Conservation (phyloP, 345 rosid genomes). For the Pugionium cornutum region DNA sequence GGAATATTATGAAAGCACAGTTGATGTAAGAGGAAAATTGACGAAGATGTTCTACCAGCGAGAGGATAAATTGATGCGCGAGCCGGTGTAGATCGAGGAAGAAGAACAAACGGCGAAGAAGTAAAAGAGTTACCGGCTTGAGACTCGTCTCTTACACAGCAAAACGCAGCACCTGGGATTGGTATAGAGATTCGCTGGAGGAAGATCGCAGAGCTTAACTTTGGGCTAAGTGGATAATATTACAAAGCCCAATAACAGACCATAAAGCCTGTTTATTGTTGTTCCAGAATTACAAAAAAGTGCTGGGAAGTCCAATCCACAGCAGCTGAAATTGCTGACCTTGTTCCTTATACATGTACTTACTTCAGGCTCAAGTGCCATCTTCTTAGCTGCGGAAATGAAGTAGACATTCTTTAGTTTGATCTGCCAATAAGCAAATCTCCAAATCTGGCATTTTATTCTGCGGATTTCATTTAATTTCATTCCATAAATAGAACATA, state of each 20-base stretch:
- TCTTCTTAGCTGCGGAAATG: too few relatives aligned
- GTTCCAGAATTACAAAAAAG: too few relatives aligned
- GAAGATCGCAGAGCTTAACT: not conserved
- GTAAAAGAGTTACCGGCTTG: slow-evolving; percentile 26
- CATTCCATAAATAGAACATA: not conserved
- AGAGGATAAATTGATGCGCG: not conserved
- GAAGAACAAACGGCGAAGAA: slow-evolving; percentile 34
- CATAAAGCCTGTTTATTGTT: not conserved
- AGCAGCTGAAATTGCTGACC: too few relatives aligned
- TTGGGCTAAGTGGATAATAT: slow-evolving; percentile 24
- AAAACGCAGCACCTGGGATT: slow-evolving; percentile 34
- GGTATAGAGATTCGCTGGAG: slow-evolving; percentile 6
- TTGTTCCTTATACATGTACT: too few relatives aligned
- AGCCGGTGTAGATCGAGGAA: slow-evolving; percentile 3
- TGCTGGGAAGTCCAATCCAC: too few relatives aligned
- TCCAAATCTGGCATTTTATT: too few relatives aligned
- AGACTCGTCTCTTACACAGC: slow-evolving; percentile 16
- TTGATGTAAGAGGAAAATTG: not conserved
- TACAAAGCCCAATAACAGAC: slow-evolving; percentile 25
- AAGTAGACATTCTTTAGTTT: too few relatives aligned
- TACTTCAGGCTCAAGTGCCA: too few relatives aligned
- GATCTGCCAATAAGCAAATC: too few relatives aligned
- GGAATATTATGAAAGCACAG: not conserved
- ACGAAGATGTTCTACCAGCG: slow-evolving; percentile 2
- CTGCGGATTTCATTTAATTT: too few relatives aligned